These are phyloP conservation scores for Aspergillus proliferans DNA, from an alignment of 2,329 filamentous ascomycete genomes.

Conservation along the genomic window DNA sequence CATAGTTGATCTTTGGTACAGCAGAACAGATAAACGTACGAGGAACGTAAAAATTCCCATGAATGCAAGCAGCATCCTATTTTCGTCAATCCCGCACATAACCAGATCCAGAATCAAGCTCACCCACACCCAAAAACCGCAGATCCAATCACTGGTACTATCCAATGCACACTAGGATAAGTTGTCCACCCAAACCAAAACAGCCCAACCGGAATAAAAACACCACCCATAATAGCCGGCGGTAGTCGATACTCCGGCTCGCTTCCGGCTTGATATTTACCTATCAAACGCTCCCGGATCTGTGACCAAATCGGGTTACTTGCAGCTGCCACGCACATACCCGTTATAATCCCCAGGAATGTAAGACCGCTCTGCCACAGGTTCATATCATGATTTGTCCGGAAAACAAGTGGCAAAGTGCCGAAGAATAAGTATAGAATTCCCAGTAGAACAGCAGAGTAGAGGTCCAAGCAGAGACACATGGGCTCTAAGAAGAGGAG, in stretches of 20 bases:
- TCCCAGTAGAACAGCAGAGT: conserved; percentile 71
- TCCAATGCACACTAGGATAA: conserved; percentile 63
- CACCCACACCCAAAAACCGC: conserved; percentile 62
- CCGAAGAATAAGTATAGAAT: conserved; percentile 85
- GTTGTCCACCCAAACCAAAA: conserved; percentile 86
- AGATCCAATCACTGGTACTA: conserved; percentile 65
- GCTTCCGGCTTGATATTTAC: conserved; percentile 35
- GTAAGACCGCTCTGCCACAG: conserved; percentile 68
- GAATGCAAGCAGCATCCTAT: background rate
- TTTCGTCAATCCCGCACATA: too few species aligned
- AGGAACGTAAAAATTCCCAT: background rate
- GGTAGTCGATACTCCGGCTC: conserved; percentile 82
- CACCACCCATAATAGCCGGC: conserved; percentile 60
- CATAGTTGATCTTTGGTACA: background rate
- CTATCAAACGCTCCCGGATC: conserved; percentile 28
- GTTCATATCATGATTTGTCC: conserved; percentile 64
- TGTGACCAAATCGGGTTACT: conserved; percentile 32
- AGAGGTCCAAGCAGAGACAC: conserved; percentile 69
- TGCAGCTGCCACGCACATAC: conserved; percentile 32
- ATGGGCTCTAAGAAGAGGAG: conserved; percentile 75
- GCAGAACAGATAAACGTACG: background rate
- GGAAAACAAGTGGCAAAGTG: conserved; percentile 72
- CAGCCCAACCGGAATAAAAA: conserved; percentile 68
- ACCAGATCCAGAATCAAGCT: conserved; percentile 20
- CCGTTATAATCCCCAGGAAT: conserved; percentile 52